These are phyloP conservation scores for Gamarada debralockiae DNA, from an alignment of 495 filamentous ascomycete genomes.

Conservation along the genomic window DNA sequence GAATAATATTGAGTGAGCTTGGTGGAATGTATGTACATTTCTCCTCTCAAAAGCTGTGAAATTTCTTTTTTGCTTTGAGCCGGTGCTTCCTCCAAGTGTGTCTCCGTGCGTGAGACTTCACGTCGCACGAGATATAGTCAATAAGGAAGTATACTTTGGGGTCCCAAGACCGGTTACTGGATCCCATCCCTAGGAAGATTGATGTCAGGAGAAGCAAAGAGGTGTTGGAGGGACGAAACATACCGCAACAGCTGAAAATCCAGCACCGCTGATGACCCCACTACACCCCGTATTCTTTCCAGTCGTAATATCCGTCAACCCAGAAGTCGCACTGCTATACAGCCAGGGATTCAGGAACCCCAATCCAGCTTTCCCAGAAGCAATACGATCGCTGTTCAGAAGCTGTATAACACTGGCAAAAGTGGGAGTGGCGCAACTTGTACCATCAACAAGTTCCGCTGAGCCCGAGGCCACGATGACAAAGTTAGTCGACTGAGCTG, in stretches of 20 bases:
- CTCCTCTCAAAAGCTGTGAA: too few relatives aligned
- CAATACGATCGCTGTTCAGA: slow-evolving; percentile 54
- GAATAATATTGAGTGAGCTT: neutral
- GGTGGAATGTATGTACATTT: too few relatives aligned
- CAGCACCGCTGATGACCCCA: slow-evolving; percentile 25
- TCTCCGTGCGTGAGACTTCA: neutral
- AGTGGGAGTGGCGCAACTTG: slow-evolving; percentile 39
- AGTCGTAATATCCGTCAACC: slow-evolving; percentile 53
- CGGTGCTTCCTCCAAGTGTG: neutral
- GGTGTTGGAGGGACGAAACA: neutral
- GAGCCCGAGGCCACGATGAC: slow-evolving; percentile 4
- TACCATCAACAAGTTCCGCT: slow-evolving; percentile 11
- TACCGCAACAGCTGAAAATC: slow-evolving; percentile 22
- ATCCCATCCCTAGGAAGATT: slow-evolving; percentile 19
- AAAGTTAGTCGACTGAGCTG: slow-evolving; percentile 45
- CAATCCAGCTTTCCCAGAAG: slow-evolving; percentile 40
- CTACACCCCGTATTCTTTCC: slow-evolving; percentile 53
- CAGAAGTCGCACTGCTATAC: slow-evolving; percentile 42
- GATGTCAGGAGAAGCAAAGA: slow-evolving; percentile 1
- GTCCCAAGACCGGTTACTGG: slow-evolving; percentile 20
- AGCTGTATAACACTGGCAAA: slow-evolving; percentile 52
- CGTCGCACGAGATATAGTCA: slow-evolving; percentile 9
- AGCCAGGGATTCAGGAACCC: slow-evolving; percentile 67
- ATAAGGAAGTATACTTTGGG: slow-evolving; percentile 12
- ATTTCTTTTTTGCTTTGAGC: too few relatives aligned